Evolutionary conservation across 2,329 filamentous ascomycete species (phyloP).

Genomic region (Aspergillus viridinutans): DNA sequence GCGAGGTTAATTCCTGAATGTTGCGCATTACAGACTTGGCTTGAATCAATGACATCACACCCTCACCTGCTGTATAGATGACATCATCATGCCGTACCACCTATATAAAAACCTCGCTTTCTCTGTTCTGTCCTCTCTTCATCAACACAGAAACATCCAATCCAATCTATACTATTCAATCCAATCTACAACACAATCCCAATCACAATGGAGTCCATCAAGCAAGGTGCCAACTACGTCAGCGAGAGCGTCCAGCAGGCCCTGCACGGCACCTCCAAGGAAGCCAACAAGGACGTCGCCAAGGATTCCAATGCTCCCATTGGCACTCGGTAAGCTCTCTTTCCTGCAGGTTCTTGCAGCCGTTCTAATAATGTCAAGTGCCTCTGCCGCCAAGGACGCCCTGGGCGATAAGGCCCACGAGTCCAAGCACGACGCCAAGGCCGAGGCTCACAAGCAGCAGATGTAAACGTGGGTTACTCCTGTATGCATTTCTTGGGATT

Average conservation of each 20-base stretch:
- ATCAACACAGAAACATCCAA: too few relatives aligned
- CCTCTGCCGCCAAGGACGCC: conserved; percentile 51
- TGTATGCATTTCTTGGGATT: too few relatives aligned
- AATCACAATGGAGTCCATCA: neutral
- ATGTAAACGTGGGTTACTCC: too few relatives aligned
- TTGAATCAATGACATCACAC: too few relatives aligned
- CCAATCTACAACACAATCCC: neutral
- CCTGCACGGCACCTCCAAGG: conserved; percentile 57
- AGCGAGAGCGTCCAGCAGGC: conserved; percentile 59
- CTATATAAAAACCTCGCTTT: too few relatives aligned
- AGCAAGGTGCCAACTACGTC: conserved; percentile 66
- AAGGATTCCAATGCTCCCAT: conserved; percentile 53
- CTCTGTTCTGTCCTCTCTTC: too few relatives aligned
- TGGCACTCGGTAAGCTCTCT: conserved; percentile 28
- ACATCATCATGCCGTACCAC: too few relatives aligned
- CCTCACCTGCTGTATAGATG: too few relatives aligned
- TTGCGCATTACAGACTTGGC: too few relatives aligned
- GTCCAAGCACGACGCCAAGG: conserved; percentile 44
- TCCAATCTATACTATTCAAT: neutral
- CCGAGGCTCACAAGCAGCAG: neutral
- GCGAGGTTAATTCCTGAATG: too few relatives aligned
- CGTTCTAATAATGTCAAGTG: conserved; percentile 23
- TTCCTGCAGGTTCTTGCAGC: conserved; percentile 26
- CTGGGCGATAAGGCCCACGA: conserved; percentile 52
- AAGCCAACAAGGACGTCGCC: conserved; percentile 65